Base-by-base conservation (phyloP, 495 filamentous ascomycete genomes). In the Penicillium riverlandense region DNA sequence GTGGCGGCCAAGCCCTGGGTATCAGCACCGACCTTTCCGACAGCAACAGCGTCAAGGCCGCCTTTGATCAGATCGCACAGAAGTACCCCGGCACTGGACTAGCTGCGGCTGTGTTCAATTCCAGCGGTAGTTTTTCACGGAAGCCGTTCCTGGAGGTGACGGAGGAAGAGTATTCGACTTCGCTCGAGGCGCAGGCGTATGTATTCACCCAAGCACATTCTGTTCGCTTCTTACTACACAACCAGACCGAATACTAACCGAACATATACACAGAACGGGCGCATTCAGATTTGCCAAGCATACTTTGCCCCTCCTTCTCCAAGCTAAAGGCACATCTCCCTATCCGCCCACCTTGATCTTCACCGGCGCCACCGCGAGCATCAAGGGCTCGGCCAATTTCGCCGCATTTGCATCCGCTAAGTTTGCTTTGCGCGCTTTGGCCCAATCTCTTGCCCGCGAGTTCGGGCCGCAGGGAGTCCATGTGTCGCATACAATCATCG, bases 391-490 rank as follows among this genome's bases (percentile, higher is more conserved):
- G 4, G 79, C 87, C 0, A 70, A 70, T 6, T 88, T 87, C 66
- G 67, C 82, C 4, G 59, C 75, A 13, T 90, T 95, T 57, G 89
- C 88, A 0, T 74, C 80, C 7, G 80, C 82, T 36, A 96, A 94
- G 62, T 94, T 86, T 58, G 90, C 88, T 2, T 63, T 84, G 33
- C 77, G 91, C 27, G 90, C 86, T 1, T 64, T 95, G 40, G 72
- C 76, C 2, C 89, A 94, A 68, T 80, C 75, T 29, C 72, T 97
- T 28, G 90, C 89, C 0, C 75, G 83, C 44, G 91, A 97, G 62
- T 97, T 94, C 59, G 87, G 85, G 0, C 90, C 91, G 0, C 75
- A 89, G 58, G 90, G 91, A 4, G 77, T 97, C 8, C 91, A 97
- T 64, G 84, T 97, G 5, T 76, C 82, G 7, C 90, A 96, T 66